phyloP scores from a whole-genome alignment of 78 protist genomes.

The Dictyostelium firmibasis region DNA sequence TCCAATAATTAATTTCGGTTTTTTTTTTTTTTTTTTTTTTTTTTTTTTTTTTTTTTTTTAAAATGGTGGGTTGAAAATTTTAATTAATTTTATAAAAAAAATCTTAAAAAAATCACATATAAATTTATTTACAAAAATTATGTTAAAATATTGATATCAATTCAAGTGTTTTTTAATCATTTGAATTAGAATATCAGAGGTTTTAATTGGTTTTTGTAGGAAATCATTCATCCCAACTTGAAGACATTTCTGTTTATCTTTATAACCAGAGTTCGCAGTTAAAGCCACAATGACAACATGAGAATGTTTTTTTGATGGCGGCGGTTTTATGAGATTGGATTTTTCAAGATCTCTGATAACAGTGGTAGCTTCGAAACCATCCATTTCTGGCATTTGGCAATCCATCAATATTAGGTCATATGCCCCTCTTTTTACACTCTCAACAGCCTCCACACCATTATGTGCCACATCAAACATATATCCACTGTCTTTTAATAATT shows the following conservation, averaged over 20 bases:
- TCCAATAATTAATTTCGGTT: no score
- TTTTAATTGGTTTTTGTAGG: slow-evolving; percentile 44
- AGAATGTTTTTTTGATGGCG: neutral
- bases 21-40: no score
- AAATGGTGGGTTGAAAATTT: no score
- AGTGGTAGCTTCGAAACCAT: slow-evolving; percentile 52
- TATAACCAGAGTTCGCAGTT: slow-evolving; percentile 31
- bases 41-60: neutral
- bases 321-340: neutral
- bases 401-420: slow-evolving; percentile 73
- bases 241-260: slow-evolving; percentile 49
- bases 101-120: no score
- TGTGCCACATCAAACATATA: slow-evolving; percentile 31
- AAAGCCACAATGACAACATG: slow-evolving; percentile 58
- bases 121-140: no score
- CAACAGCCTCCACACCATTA: slow-evolving; percentile 43
- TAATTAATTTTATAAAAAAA: no score
- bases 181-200: neutral
- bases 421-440: neutral
- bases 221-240: slow-evolving; percentile 74
- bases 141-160: neutral
- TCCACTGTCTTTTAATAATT: slow-evolving; percentile 26
- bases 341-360: slow-evolving; percentile 35
- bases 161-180: slow-evolving; percentile 39
- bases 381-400: slow-evolving; percentile 76